A percentile compares a stretch with the other conserved stretches of the same genome.
Evolutionary conservation across 1,284 basidiomycete species (phyloP).

Genomic region (Acaromyces ingoldii): DNA sequence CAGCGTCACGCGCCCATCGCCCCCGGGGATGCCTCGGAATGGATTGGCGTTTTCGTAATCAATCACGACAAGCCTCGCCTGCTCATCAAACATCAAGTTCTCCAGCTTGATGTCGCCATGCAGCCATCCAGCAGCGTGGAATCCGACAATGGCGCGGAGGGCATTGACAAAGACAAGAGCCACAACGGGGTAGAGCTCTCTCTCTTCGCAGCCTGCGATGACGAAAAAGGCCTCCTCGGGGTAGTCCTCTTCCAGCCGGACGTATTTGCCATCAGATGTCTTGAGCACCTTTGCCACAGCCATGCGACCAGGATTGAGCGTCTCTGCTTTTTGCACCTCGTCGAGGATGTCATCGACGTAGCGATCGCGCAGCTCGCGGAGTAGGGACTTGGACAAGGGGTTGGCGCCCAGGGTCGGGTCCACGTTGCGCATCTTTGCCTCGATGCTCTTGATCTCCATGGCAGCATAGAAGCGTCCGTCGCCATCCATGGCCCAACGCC

Average conservation of each 20-base stretch:
- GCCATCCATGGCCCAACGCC: conserved; percentile 49
- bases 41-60: conserved; percentile 50
- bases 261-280: conserved; percentile 42
- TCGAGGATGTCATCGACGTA: conserved; percentile 47
- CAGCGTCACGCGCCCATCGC: conserved; percentile 43
- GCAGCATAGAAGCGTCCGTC: conserved; percentile 46
- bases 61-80: conserved; percentile 36
- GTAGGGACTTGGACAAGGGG: conserved; percentile 8
- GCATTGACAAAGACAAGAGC: conserved; percentile 39
- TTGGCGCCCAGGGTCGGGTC: conserved; percentile 20
- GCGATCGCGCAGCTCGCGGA: conserved; percentile 22
- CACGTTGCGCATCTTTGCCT: conserved; percentile 39
- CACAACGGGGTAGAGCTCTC: conserved; percentile 39
- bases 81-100: conserved; percentile 47
- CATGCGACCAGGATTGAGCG: conserved; percentile 29
- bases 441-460: conserved; percentile 49
- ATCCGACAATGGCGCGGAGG: conserved; percentile 28
- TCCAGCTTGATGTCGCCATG: conserved; percentile 50
- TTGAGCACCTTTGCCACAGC: conserved; percentile 31
- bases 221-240: conserved; percentile 50
- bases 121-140: conserved; percentile 46
- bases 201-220: conserved; percentile 45
- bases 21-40: conserved; percentile 35
- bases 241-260: conserved; percentile 47
- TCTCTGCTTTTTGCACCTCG: conserved; percentile 48